phyloP scores from a whole-genome alignment of 495 filamentous ascomycete species.

The Neurospora sp. region DNA sequence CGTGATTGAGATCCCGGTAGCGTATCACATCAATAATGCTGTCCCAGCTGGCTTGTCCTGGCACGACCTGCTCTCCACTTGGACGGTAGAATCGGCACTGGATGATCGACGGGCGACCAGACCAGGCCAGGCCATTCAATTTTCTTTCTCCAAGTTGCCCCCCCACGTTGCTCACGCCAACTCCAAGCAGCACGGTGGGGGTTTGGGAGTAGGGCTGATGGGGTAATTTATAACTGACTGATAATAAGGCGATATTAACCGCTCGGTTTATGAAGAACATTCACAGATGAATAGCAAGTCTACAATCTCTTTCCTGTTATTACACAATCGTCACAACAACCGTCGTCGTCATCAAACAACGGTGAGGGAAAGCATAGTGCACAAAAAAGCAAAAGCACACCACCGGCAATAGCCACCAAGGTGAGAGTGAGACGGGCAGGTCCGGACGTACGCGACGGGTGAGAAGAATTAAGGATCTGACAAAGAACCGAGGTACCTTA shows the following conservation, averaged over 20 bases:
- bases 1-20: not conserved
- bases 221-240: not conserved
- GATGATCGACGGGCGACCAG: not conserved
- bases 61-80: not conserved
- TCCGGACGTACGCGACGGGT: not conserved
- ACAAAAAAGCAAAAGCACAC: not conserved
- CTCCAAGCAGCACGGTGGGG: not conserved
- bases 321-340: not conserved
- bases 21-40: not conserved
- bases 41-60: not conserved
- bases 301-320: not conserved
- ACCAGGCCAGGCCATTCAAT: not conserved
- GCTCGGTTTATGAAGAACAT: not conserved
- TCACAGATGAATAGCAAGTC: not conserved
- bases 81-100: not conserved
- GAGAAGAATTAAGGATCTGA: conserved; percentile 9
- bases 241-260: not conserved
- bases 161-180: not conserved
- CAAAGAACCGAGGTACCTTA: conserved; percentile 4
- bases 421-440: not conserved
- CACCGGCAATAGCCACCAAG: not conserved
- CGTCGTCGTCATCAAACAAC: not conserved
- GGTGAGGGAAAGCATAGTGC: not conserved
- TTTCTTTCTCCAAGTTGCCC: not conserved
- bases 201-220: not conserved